Evolutionary conservation across 352 stramenopile species (phyloP), one percentile per base, ranked within the genome.

Genomic region (Elongisporangium senticosum): DNA sequence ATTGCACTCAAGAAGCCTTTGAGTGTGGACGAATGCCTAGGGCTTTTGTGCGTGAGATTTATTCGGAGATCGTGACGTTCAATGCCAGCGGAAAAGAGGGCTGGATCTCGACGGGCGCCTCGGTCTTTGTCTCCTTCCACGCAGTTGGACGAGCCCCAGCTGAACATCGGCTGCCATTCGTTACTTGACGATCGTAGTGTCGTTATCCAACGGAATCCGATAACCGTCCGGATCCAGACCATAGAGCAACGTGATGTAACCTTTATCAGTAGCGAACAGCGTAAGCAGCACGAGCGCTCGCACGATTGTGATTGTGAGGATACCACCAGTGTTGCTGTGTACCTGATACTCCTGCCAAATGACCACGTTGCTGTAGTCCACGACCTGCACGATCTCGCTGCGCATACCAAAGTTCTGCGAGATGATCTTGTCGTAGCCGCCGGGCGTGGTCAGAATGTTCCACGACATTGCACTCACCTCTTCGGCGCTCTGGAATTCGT

Each of bases 331-430:
- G 56, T 53, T 72, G 65, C 11, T 48, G 59, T 0, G 65, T 2
- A 26, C 67, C 50, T 76, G 65, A 53, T 68, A 71, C 47, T 68
- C 61, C 52, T 72, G 67, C 55, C 75, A 77, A 58, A 77, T 62
- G 54, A 77, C 67, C 10, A 72, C 50, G 51, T 77, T 77, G 67
- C 53, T 70, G n/a, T 63, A 58, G 52, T 77, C 67, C 33, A 77
- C 70, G 14, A 50, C 21, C 49, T 77, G 69, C 11, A 54, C 62
- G n/a, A 71, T 51, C 48, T 72, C 60, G 40, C 54, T 68, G 49
- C 71, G 63, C 61, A 75, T 75, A 43, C 65, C 59, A 63, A 75
- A 66, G 53, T 58, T 68, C 26, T 43, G 14, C 28, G 69, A 75
- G 54, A 75, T 75, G 4, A 77, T 50, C 52, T 51, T 37, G 22